Evolutionary conservation across 2,329 filamentous ascomycete species (phyloP).

Genomic region (Fusarium clavum): DNA sequence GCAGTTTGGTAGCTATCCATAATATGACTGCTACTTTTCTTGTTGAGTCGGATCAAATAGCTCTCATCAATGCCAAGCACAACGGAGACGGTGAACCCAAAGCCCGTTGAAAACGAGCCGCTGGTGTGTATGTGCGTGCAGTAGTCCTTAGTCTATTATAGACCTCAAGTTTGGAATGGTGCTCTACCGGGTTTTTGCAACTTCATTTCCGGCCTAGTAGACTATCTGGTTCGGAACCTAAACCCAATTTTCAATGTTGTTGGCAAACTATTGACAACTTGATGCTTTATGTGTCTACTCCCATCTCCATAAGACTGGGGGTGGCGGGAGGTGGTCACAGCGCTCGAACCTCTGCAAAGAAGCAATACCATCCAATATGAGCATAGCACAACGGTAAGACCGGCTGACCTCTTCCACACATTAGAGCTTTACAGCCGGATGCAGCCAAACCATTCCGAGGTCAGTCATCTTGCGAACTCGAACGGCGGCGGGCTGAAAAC

Average conservation of each 20-base stretch:
- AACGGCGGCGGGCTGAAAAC: neutral
- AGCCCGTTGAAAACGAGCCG: conserved; percentile 22
- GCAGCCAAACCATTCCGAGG: neutral
- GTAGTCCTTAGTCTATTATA: neutral
- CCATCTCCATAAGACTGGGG: neutral
- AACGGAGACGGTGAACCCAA: conserved; percentile 4
- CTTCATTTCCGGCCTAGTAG: neutral
- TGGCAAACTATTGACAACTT: neutral
- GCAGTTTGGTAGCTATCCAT: neutral
- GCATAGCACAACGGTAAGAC: neutral
- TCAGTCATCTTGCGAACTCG: neutral
- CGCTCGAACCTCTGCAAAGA: neutral
- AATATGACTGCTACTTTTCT: neutral
- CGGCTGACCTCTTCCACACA: neutral
- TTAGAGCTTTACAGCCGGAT: neutral
- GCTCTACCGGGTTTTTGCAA: neutral
- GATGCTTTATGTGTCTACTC: neutral
- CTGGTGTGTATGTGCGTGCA: neutral
- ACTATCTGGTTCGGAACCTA: neutral
- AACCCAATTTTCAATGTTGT: neutral
- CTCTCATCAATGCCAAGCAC: conserved; percentile 4
- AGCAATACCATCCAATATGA: conserved; percentile 1
- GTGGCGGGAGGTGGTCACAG: neutral
- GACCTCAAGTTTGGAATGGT: neutral
- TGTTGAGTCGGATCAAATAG: neutral